Evolutionary conservation across 805 yeast genomes (phyloP).

Genomic region (Candida jianshihensis): DNA sequence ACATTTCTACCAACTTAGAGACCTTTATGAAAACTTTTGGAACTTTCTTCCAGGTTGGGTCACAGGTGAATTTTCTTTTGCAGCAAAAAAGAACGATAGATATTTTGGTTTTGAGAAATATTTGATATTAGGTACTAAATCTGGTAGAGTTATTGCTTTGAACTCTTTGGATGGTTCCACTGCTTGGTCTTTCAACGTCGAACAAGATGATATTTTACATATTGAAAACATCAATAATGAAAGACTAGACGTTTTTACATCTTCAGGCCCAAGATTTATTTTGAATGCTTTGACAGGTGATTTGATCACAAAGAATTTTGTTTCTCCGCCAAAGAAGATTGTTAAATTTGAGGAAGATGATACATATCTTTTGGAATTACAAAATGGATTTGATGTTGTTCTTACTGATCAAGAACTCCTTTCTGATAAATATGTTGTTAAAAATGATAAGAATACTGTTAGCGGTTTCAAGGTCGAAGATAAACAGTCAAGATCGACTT

Average conservation of each 20-base stretch:
- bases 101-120: constrained; percentile 42
- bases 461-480: constrained; percentile 16
- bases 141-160: constrained; percentile 37
- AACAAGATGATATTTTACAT: constrained; percentile 14
- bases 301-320: constrained; percentile 9
- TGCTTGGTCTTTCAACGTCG: constrained; percentile 33
- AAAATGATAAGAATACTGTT: constrained; percentile 20
- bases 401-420: constrained; percentile 13
- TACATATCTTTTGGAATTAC: constrained; percentile 13
- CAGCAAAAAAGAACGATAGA: constrained; percentile 6
- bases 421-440: constrained; percentile 18
- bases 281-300: constrained; percentile 26
- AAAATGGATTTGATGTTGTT: constrained; percentile 13
- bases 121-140: constrained; percentile 33
- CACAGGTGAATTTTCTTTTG: constrained; percentile 4
- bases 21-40: constrained; percentile 10
- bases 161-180: constrained; percentile 32
- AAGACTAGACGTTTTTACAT: constrained; percentile 12
- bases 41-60: constrained; percentile 5
- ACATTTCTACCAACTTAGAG: constrained; percentile 17
- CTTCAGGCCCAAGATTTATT: constrained; percentile 13
- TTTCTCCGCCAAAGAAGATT: constrained; percentile 9
- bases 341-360: constrained; percentile 13
- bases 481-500: constrained; percentile 25
- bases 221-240: constrained; percentile 17